These are phyloP conservation scores for Annona cherimola DNA, from an alignment of 164 flowering plant genomes.

Conservation along the genomic window DNA sequence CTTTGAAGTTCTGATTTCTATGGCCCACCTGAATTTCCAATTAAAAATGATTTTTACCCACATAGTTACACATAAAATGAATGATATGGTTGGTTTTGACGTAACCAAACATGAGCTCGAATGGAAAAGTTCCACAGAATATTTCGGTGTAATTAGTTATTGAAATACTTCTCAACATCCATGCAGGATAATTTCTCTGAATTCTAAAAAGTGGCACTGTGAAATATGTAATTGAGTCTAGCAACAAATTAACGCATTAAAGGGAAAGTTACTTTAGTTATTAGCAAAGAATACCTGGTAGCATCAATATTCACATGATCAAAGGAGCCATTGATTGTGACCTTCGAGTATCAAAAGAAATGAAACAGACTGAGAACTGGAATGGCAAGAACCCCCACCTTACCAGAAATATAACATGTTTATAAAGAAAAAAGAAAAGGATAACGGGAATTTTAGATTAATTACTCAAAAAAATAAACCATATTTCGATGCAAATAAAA, in stretches of 20 bases:
- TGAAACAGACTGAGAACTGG: neutral
- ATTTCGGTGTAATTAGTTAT: too few species aligned
- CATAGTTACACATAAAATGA: too few species aligned
- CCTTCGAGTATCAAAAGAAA: conserved; percentile 41
- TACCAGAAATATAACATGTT: neutral
- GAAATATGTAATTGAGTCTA: neutral
- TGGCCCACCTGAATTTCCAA: too few species aligned
- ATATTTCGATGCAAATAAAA: neutral
- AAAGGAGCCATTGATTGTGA: conserved; percentile 95
- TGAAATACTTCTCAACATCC: too few species aligned
- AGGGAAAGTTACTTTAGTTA: neutral
- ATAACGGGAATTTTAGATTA: neutral
- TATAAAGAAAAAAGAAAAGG: neutral
- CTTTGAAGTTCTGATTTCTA: too few species aligned
- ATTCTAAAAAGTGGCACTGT: too few species aligned
- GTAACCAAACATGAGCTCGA: too few species aligned
- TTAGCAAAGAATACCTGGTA: conserved; percentile 56
- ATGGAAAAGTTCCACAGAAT: too few species aligned
- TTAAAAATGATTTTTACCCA: too few species aligned
- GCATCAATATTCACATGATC: conserved; percentile 98
- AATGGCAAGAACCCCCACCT: neutral
- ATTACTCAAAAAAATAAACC: neutral
- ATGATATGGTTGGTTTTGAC: too few species aligned
- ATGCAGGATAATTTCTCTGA: too few species aligned
- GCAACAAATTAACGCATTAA: neutral